These are phyloP conservation scores for Penicillium frequentans DNA, from an alignment of 2,329 filamentous ascomycete genomes.

Conservation along the genomic window DNA sequence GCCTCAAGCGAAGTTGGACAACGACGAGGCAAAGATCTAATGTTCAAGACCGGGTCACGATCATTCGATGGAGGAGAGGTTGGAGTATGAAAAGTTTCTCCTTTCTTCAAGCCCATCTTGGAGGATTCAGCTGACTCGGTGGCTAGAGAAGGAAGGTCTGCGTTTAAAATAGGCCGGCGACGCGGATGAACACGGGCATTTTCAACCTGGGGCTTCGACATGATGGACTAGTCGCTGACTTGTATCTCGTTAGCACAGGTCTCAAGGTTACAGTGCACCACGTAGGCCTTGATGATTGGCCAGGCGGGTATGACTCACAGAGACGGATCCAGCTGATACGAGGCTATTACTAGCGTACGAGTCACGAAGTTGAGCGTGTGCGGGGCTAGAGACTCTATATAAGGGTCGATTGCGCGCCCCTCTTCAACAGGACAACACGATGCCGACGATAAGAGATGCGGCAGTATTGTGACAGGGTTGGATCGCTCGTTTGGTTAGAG, in stretches of 20 bases:
- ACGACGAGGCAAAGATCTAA: slow-evolving; percentile 58
- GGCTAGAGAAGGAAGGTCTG: slow-evolving; percentile 27
- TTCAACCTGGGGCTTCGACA: slow-evolving; percentile 28
- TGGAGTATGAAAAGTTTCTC: slow-evolving; percentile 61
- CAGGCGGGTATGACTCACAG: not conserved
- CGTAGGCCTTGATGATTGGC: slow-evolving; percentile 2
- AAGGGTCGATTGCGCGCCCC: slow-evolving; percentile 1
- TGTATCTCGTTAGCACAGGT: slow-evolving; percentile 13
- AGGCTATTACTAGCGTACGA: slow-evolving; percentile 19
- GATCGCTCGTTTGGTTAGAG: not conserved
- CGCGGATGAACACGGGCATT: slow-evolving; percentile 33
- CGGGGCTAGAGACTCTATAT: slow-evolving; percentile 2
- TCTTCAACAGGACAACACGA: not conserved
- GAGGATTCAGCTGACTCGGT: slow-evolving; percentile 25
- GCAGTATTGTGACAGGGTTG: not conserved
- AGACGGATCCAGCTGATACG: slow-evolving; percentile 13
- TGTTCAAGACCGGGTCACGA: slow-evolving; percentile 43
- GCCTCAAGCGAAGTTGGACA: slow-evolving; percentile 70
- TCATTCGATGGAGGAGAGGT: slow-evolving; percentile 41
- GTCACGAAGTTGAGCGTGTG: slow-evolving; percentile 11
- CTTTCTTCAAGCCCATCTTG: slow-evolving; percentile 65
- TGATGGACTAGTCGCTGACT: slow-evolving; percentile 20
- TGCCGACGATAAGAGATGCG: not conserved
- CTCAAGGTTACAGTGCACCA: slow-evolving; percentile 6
- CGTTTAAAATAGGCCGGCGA: slow-evolving; percentile 34